Evolutionary conservation across 192 early-diverging fungal species (phyloP).

Genomic region (Coemansia sp.): DNA sequence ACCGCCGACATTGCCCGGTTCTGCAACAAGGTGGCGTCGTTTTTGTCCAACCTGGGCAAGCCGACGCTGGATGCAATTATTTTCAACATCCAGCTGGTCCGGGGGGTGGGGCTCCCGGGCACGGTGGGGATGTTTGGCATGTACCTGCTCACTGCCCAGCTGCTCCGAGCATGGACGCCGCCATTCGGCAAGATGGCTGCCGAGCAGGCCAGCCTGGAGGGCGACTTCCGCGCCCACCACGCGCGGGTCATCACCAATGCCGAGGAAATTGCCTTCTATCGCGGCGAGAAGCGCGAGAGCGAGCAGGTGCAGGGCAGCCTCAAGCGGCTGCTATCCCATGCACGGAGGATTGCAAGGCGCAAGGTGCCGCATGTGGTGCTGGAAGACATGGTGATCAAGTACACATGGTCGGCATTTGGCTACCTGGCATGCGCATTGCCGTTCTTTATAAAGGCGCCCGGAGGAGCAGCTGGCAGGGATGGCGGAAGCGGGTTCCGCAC

Average conservation of each 20-base stretch:
- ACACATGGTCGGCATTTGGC: slow-evolving; percentile 91
- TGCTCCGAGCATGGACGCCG: slow-evolving; percentile 85
- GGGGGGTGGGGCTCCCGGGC: slow-evolving; percentile 81
- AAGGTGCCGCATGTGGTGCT: slow-evolving; percentile 88
- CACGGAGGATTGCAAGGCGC: slow-evolving; percentile 76
- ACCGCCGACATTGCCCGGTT: slow-evolving; percentile 93
- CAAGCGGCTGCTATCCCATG: slow-evolving; percentile 71
- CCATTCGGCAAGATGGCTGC: slow-evolving; percentile 95
- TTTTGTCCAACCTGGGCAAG: slow-evolving; percentile 94
- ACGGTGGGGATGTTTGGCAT: slow-evolving; percentile 77
- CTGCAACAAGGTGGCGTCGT: slow-evolving; percentile 75
- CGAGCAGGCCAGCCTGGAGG: slow-evolving; percentile 83
- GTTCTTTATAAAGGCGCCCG: slow-evolving; percentile 70
- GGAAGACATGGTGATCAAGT: slow-evolving; percentile 97
- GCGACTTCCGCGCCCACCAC: slow-evolving; percentile 94
- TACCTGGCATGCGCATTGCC: slow-evolving; percentile 80
- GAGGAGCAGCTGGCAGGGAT: slow-evolving; percentile 23
- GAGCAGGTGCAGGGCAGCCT: slow-evolving; percentile 76
- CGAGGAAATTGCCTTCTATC: slow-evolving; percentile 93
- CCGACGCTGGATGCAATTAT: slow-evolving; percentile 92
- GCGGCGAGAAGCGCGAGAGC: slow-evolving; percentile 79
- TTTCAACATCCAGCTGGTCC: slow-evolving; percentile 85
- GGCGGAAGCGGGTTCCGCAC: slow-evolving; percentile 57
- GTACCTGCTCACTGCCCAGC: slow-evolving; percentile 71
- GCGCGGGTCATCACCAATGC: slow-evolving; percentile 93